A percentile compares a stretch with the other conserved stretches of the same genome.
Evolutionary conservation across 768 basidiomycete species (phyloP).

Genomic region (Termitomyces sp.): DNA sequence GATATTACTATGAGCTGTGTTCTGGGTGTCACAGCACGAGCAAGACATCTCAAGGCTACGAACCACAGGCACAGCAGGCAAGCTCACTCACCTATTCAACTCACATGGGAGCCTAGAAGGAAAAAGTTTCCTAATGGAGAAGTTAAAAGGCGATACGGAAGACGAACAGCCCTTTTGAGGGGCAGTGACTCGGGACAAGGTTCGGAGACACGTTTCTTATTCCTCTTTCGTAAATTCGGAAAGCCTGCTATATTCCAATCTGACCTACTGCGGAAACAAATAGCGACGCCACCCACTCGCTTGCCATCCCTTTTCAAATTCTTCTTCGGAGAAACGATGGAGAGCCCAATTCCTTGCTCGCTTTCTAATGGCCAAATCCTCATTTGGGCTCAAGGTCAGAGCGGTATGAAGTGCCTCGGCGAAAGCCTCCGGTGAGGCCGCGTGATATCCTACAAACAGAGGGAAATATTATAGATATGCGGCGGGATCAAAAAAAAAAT

Average conservation of each 20-base stretch:
- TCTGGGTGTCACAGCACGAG: neutral
- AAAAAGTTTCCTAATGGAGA: neutral
- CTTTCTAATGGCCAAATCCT: conserved; percentile 56
- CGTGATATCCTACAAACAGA: conserved; percentile 64
- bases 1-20: neutral
- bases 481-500: neutral
- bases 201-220: neutral
- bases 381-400: conserved; percentile 47
- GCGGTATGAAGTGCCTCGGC: conserved; percentile 61
- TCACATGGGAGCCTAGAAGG: neutral
- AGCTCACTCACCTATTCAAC: neutral
- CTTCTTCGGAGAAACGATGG: conserved; percentile 66
- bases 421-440: conserved; percentile 56
- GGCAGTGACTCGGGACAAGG: neutral
- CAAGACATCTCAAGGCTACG: neutral
- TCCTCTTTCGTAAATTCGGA: neutral
- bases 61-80: neutral
- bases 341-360: conserved; percentile 70
- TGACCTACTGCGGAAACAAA: neutral
- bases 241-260: neutral
- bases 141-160: neutral
- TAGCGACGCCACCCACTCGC: conserved; percentile 48
- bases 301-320: conserved; percentile 77
- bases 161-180: neutral
- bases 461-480: neutral